phyloP scores from a whole-genome alignment of 768 basidiomycete species.

The Pulveroboletus sp. region DNA sequence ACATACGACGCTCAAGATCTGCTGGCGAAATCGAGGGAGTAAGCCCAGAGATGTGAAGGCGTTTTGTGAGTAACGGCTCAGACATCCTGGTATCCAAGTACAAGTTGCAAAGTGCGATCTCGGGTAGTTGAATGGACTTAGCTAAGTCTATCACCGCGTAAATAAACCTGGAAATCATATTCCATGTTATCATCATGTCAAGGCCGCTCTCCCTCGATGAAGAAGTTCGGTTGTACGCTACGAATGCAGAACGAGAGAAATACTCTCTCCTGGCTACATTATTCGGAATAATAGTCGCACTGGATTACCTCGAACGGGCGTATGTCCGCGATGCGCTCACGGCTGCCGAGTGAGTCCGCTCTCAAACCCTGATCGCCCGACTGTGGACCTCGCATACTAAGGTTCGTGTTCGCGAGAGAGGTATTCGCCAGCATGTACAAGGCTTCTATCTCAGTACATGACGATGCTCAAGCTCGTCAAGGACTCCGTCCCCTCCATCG shows the following conservation, averaged over 20 bases:
- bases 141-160: neutral
- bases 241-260: conserved; percentile 85
- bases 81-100: conserved; percentile 7
- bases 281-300: conserved; percentile 83
- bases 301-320: conserved; percentile 94
- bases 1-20: conserved; percentile 56
- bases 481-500: conserved; percentile 79
- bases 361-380: neutral
- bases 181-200: conserved; percentile 25
- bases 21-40: conserved; percentile 56
- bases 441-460: conserved; percentile 94
- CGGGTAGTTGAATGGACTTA: conserved; percentile 26
- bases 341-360: conserved; percentile 72
- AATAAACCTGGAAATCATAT: neutral
- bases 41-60: conserved; percentile 71
- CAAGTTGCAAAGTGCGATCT: neutral
- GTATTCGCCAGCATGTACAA: conserved; percentile 94
- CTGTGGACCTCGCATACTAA: conserved; percentile 4
- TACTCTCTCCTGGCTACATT: conserved; percentile 85
- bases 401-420: conserved; percentile 41
- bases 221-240: conserved; percentile 84
- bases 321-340: conserved; percentile 92
- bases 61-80: conserved; percentile 40
- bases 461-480: conserved; percentile 93
- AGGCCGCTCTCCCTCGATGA: conserved; percentile 67